These are phyloP conservation scores for Trichoderma guizhouense DNA, from an alignment of 2,329 filamentous ascomycete species.

Conservation along the genomic window DNA sequence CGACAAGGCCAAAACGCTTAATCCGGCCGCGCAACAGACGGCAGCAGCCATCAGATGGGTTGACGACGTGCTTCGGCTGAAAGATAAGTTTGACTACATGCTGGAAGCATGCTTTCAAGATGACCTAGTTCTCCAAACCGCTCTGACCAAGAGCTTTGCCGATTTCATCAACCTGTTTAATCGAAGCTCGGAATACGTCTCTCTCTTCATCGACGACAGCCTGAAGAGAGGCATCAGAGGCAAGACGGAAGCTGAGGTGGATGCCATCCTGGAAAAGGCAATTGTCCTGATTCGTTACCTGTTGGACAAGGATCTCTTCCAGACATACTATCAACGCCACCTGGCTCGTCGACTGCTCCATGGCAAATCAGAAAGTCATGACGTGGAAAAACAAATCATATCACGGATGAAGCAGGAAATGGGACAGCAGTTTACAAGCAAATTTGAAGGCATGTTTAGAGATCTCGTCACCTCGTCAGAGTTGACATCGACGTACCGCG, in stretches of 20 bases:
- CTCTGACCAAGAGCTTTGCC: conserved; percentile 80
- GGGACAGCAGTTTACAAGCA: conserved; percentile 87
- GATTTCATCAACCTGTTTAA: conserved; percentile 91
- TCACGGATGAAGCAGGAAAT: conserved; percentile 95
- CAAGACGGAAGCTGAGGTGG: conserved; percentile 85
- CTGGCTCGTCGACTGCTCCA: conserved; percentile 82
- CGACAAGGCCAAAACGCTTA: conserved; percentile 35
- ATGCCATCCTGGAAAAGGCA: conserved; percentile 80
- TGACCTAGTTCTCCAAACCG: conserved; percentile 75
- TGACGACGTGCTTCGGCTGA: conserved; percentile 79
- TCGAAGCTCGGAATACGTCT: conserved; percentile 86
- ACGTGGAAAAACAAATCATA: conserved; percentile 94
- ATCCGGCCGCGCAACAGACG: conserved; percentile 71
- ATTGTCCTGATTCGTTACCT: conserved; percentile 85
- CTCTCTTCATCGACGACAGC: conserved; percentile 94
- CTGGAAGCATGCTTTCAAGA: conserved; percentile 69
- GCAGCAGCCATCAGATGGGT: conserved; percentile 91
- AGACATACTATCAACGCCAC: conserved; percentile 98
- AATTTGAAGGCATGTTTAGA: conserved; percentile 96
- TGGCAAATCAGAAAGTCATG: conserved; percentile 83
- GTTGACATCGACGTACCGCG: conserved; percentile 72
- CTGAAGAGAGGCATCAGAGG: conserved; percentile 91
- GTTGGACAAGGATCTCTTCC: conserved; percentile 89
- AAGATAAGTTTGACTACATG: conserved; percentile 84
- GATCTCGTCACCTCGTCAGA: conserved; percentile 89